Base-by-base conservation (phyloP, 192 early-diverging fungal genomes). In the Backusella tuberculispora region DNA sequence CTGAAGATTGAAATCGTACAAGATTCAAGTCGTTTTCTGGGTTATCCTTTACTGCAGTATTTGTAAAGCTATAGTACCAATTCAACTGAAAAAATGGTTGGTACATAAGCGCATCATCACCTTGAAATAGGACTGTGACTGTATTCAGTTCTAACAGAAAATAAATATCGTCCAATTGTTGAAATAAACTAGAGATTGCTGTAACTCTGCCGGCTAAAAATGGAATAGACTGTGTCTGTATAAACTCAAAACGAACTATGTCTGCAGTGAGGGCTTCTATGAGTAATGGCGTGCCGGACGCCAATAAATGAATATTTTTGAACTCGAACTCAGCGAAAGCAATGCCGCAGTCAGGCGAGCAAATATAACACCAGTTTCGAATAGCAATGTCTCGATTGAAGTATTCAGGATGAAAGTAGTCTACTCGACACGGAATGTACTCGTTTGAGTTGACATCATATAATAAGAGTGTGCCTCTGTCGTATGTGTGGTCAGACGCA, bases 361-460 rank as follows among this genome's bases (percentile, higher is more conserved):
- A 60, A 13, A 60, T 60, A 26, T 24, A 60, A 3, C 21, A 24
- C 53, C 53, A 60, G 12, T 60, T 60, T 60, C 13, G 19, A 60
- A 60, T 60, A 12, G 10, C 26, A 5, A 60, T 60, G 5, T 26
- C 26, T 8, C 53, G 19, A 60, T 60, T 60, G 3, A 60, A 60
- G 53, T 60, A 60, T 26, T 60, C 53, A 0, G 53, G 53, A 60
- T 60, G 53, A 60, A 12, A 60, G 21, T 60, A 60, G 21, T 60
- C 53, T 4, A 60, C 21, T 17, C 17, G 53, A 12, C 53, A 60
- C 2, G 53, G 53, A 60, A 60, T 60, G 53, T 60, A 60, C 26
- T 24, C 3, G n/a, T 60, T 26, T 10, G 21, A 19, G 3, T 13
- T 60, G 9, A 60, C 26, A 24, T 60, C 53, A 60, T 60, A 60